Evolutionary conservation across 768 basidiomycete species (phyloP), one percentile per base, ranked within the genome.

Genomic region (Steccherinum ochraceum): DNA sequence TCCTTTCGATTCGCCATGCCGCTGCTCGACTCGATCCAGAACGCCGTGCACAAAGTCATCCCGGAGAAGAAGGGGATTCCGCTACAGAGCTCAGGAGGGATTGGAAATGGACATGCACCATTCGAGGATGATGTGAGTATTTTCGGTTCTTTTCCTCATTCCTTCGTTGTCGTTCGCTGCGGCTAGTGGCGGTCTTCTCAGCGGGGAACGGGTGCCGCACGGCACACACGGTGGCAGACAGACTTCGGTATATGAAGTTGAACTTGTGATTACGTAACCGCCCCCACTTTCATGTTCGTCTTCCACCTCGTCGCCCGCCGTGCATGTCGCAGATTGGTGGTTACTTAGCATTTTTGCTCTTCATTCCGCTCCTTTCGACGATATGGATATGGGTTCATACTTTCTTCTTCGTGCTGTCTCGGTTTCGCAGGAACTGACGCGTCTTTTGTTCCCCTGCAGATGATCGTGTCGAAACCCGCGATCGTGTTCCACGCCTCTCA

Each of bases 391-490:
- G 83, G 84, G 86, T 88, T 56, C 57, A 52, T 61, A 48, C 51
- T 42, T 41, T 23, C 50, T 52, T 56, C 44, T 50, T 46, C 49
- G 43, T 42, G 40, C 46, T 46, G 40, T 56, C 40, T 44, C 0
- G 58, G 26, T 46, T 10, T 45, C 35, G 24, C 24, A 40, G 27
- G 58, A 48, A 3, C 57, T 60, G 52, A 64, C 63, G 46, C 56
- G 45, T 59, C 54, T 42, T 43, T 52, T 52, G 35, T 45, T 35
- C 57, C 16, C 25, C 58, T n/a, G 18, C 58, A 92, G 90, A 89
- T 91, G 87, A 91, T 92, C 58, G 81, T 92, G 43, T 84, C 88
- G 20, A 91, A 90, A 71, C 84, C 87, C 5, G 75, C 83, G 54
- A 87, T 92, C 62, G 75, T 90, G 50, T 83, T 84, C 63, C 82